Evolutionary conservation across 305 asterid species (phyloP).

Genomic region (Salvia sclarea): DNA sequence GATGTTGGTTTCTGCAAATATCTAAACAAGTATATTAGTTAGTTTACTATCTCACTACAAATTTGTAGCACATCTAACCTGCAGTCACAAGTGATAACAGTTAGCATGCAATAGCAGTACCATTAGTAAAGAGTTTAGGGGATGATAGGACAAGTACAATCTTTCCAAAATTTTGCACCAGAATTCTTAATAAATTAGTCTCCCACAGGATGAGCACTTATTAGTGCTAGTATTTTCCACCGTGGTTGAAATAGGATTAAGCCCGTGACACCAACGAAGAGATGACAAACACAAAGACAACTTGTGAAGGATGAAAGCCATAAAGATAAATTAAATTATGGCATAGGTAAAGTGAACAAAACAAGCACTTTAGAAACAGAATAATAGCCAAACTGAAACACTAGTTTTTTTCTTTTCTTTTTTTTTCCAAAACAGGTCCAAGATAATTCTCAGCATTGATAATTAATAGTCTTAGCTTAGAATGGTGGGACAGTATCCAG

Average conservation of each 20-base stretch:
- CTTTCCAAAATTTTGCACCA: slow-evolving; percentile 1
- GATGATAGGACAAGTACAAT: slow-evolving; percentile 15
- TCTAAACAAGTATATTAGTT: slow-evolving; percentile 51
- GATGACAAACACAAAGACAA: not conserved
- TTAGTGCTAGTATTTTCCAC: slow-evolving; percentile 8
- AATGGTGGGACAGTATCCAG: not conserved
- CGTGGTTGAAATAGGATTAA: not conserved
- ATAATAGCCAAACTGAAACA: not conserved
- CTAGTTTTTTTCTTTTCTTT: not conserved
- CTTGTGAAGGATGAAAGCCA: not conserved
- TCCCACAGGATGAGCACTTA: slow-evolving; percentile 22
- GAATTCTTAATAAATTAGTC: slow-evolving; percentile 4
- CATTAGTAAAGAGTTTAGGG: not conserved
- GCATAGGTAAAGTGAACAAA: not conserved
- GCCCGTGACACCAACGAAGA: not conserved
- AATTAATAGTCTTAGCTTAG: not conserved
- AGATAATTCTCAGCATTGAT: not conserved
- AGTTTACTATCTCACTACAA: slow-evolving; percentile 28
- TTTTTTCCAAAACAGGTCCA: not conserved
- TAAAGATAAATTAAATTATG: not conserved
- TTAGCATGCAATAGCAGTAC: slow-evolving; percentile 22
- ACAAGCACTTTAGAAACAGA: not conserved
- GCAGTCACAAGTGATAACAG: slow-evolving; percentile 18
- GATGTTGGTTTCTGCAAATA: slow-evolving; percentile 66
- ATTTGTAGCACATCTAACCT: slow-evolving; percentile 27